Evolutionary conservation across 306 rosid species (phyloP), one percentile per base, ranked within the genome.

Genomic region (Crotalaria pallida): DNA sequence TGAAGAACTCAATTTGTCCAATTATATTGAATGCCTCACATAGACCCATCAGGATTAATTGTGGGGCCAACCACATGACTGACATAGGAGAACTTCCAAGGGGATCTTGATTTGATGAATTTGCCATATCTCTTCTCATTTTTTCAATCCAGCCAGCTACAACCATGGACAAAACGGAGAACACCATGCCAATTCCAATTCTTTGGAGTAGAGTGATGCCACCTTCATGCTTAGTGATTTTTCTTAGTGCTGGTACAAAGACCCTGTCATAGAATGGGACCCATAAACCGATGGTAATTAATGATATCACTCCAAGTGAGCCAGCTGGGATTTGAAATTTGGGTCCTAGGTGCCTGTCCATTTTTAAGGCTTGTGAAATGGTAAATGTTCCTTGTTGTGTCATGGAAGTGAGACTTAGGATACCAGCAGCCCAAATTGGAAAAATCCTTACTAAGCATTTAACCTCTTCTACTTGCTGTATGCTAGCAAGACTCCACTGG

Each of bases 401-500:
- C 24, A 58, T 60, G 23, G 89, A 41, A n/a, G 86, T 40, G 7
- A 75, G 57, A 50, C 71, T 85, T 0, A 88, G 49, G n/a, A 90
- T 71, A 5, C 73, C 58, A 1, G 88, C 76, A 0, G 74, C 63
- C 93, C 96, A 86, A 0, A 93, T 72, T 31, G 96, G 96, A 8
- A 81, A 48, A n/a, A 53, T 57, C 67, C 77, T 50, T 3, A 36
- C 72, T 10, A 81, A 29, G 58, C 86, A 84, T 83, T 84, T 86
- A 0, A 86, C 69, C 22, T 88, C 92, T 80, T 89, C 96, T 0
- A 92, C 88, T 26, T 88, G 81, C 13, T 88, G 96, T 1, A 90
- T 77, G 85, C 84, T 79, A 0, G 80, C 81, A 0, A 93, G 76
- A 4, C 68, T 73, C 96, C 96, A 86, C 0, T 73, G 23, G 55